Evolutionary conservation across 2,329 filamentous ascomycete species (phyloP).

Genomic region (Penicillium sclerotiorum): DNA sequence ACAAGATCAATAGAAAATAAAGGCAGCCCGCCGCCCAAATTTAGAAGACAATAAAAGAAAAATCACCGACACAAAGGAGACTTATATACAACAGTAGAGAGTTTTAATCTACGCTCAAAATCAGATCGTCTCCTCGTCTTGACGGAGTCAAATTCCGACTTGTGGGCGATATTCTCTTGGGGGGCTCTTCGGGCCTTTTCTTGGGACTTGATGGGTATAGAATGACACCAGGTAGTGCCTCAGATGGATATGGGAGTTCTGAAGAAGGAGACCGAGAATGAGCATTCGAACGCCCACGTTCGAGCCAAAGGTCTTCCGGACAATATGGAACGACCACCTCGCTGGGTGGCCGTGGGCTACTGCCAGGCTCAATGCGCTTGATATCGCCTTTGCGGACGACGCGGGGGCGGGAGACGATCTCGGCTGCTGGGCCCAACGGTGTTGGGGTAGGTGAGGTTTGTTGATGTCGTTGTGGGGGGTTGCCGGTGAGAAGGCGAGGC

Average conservation of each 20-base stretch:
- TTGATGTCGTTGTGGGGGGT: constrained; percentile 5
- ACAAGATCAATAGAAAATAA: too few relatives aligned
- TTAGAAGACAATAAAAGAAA: too few relatives aligned
- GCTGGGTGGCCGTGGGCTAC: constrained; percentile 30
- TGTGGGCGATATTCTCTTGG: constrained; percentile 18
- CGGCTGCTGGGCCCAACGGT: constrained; percentile 25
- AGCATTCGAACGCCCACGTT: constrained; percentile 12
- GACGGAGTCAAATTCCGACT: constrained; percentile 37
- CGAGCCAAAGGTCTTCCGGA: constrained; percentile 34
- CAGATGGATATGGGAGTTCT: constrained; percentile 25
- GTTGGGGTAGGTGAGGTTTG: constrained; percentile 20
- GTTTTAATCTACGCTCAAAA: constrained; percentile 33
- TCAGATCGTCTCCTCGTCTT: constrained; percentile 33
- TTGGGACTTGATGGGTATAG: constrained; percentile 26
- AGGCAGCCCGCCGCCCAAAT: too few relatives aligned
- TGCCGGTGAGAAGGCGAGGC: constrained; percentile 2
- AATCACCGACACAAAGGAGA: not conserved
- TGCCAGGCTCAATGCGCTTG: constrained; percentile 34
- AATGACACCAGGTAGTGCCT: constrained; percentile 11
- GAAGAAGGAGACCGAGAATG: not conserved
- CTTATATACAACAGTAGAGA: not conserved
- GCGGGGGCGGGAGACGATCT: constrained; percentile 37
- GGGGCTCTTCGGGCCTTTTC: constrained; percentile 16
- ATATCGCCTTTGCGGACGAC: constrained; percentile 36
- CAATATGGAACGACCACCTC: constrained; percentile 28